Evolutionary conservation across 2,329 filamentous ascomycete species (phyloP).

Genomic region (Waltergamsia citrina): DNA sequence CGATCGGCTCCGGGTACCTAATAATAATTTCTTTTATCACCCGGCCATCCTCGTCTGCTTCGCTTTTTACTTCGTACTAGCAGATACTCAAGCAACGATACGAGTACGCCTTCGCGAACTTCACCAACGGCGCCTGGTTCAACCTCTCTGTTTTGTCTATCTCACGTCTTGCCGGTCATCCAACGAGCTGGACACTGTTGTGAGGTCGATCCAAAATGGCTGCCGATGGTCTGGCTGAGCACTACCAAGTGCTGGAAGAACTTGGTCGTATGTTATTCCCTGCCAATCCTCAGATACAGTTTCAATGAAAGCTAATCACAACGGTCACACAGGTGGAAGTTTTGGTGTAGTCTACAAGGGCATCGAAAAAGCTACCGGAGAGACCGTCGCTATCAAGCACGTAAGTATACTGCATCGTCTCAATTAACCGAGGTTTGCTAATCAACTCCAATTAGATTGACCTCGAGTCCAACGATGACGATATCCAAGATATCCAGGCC

Average conservation of each 20-base stretch:
- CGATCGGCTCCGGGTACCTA: slow-evolving; percentile 1
- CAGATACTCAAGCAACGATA: background rate
- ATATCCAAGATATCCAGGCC: slow-evolving; percentile 96
- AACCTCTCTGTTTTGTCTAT: slow-evolving; percentile 1
- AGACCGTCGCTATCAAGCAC: slow-evolving; percentile 94
- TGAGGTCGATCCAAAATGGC: slow-evolving; percentile 34
- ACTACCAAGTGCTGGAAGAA: slow-evolving; percentile 94
- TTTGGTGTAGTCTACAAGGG: slow-evolving; percentile 97
- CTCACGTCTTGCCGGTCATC: background rate
- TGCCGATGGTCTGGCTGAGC: slow-evolving; percentile 63
- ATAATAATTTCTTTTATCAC: slow-evolving; percentile 1
- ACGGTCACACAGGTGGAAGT: slow-evolving; percentile 63
- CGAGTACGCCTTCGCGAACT: background rate
- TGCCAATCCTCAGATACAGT: background rate
- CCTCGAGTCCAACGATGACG: slow-evolving; percentile 95
- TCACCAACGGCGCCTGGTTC: slow-evolving; percentile 2
- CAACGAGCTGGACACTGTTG: slow-evolving; percentile 8
- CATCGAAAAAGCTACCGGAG: slow-evolving; percentile 81
- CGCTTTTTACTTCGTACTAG: background rate
- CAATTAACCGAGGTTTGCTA: background rate
- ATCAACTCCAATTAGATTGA: slow-evolving; percentile 61
- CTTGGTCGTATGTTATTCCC: slow-evolving; percentile 65
- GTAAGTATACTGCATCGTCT: slow-evolving; percentile 39
- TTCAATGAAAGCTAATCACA: slow-evolving; percentile 6
- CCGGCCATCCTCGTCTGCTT: slow-evolving; percentile 4